Conservation (phyloP, 768 basidiomycete genomes). For the Tephrocybe sp. region DNA sequence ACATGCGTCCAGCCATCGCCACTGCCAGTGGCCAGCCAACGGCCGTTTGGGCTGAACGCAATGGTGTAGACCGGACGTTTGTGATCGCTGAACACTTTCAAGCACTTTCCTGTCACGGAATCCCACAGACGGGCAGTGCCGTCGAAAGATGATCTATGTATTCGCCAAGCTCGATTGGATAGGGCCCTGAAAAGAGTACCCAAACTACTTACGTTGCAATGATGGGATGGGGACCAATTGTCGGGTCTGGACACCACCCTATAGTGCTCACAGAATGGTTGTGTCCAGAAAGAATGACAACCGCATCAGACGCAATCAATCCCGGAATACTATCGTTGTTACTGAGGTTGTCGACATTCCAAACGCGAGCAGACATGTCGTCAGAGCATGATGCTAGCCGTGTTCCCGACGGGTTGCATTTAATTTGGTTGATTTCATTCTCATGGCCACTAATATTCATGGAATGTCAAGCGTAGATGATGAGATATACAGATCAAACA, state of each 20-base stretch:
- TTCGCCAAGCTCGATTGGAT: conserved; percentile 7
- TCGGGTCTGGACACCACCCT: conserved; percentile 63
- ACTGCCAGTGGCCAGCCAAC: conserved; percentile 72
- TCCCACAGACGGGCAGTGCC: conserved; percentile 83
- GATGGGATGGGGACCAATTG: conserved; percentile 53
- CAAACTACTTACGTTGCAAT: conserved; percentile 65
- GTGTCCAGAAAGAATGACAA: conserved; percentile 61
- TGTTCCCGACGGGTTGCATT: conserved; percentile 63
- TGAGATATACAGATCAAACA: conserved; percentile 23
- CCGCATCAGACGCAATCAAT: conserved; percentile 33
- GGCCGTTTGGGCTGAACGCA: conserved; percentile 73
- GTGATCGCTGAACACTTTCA: conserved; percentile 72
- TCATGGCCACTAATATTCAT: conserved; percentile 60
- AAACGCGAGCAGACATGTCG: conserved; percentile 75
- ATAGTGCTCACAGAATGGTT: conserved; percentile 62
- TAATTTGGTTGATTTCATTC: conserved; percentile 79
- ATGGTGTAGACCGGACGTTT: conserved; percentile 71
- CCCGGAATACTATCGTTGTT: conserved; percentile 42
- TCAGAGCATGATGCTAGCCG: conserved; percentile 81
- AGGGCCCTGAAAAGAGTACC: neutral
- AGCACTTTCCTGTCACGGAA: conserved; percentile 71
- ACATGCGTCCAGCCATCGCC: conserved; percentile 78
- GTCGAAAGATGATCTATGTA: conserved; percentile 74
- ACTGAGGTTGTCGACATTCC: conserved; percentile 53
- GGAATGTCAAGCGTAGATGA: neutral